phyloP scores from a whole-genome alignment of 2,329 filamentous ascomycete genomes.

The Akanthomyces uredinophilus region DNA sequence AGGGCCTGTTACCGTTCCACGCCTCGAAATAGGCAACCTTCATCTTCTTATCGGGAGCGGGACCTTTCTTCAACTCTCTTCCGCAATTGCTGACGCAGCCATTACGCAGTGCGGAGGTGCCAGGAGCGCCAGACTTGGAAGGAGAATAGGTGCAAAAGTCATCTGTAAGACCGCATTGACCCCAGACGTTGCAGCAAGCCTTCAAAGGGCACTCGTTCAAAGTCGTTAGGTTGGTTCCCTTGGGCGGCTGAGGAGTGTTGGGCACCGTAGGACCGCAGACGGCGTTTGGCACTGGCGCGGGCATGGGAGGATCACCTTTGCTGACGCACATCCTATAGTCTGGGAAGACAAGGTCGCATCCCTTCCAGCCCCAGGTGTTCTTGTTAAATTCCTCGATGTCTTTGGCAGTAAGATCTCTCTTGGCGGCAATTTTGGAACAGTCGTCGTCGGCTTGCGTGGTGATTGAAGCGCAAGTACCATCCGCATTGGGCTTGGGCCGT shows the following conservation, averaged over 20 bases:
- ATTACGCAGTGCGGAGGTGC: conserved; percentile 18
- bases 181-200: conserved; percentile 37
- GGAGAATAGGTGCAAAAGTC: conserved; percentile 34
- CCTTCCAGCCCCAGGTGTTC: conserved; percentile 34
- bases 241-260: conserved; percentile 29
- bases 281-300: conserved; percentile 21
- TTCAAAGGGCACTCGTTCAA: conserved; percentile 44
- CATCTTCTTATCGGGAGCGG: conserved; percentile 13
- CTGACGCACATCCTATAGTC: conserved; percentile 27
- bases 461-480: conserved; percentile 28
- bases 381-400: conserved; percentile 35
- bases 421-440: conserved; percentile 31
- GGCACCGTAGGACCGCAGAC: conserved; percentile 40
- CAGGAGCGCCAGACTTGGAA: conserved; percentile 24
- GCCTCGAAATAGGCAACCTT: conserved; percentile 31
- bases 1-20: conserved; percentile 26
- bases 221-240: conserved; percentile 28
- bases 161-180: conserved; percentile 39
- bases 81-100: conserved; percentile 2
- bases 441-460: conserved; percentile 26
- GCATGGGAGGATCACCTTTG: conserved; percentile 26
- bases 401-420: conserved; percentile 29
- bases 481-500: conserved; percentile 27
- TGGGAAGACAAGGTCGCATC: conserved; percentile 24
- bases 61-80: background rate